Evolutionary conservation across 1,284 basidiomycete species (phyloP).

Genomic region (Amylostereum areolatum): DNA sequence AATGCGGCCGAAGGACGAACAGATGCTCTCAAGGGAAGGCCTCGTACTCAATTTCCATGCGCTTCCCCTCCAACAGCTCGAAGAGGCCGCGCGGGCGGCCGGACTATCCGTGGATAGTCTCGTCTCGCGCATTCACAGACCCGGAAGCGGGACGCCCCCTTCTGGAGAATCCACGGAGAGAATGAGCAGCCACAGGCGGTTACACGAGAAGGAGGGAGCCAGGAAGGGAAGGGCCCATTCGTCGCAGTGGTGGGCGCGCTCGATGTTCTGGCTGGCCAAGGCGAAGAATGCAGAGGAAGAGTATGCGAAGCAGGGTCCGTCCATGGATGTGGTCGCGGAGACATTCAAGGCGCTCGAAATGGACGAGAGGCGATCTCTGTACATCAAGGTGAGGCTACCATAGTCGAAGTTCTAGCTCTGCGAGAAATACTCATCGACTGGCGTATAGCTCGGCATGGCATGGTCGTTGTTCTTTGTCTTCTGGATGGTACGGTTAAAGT

Average conservation of each 20-base stretch:
- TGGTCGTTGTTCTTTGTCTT: slow-evolving; percentile 48
- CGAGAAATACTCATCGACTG: neutral
- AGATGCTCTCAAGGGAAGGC: slow-evolving; percentile 34
- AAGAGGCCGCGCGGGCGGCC: slow-evolving; percentile 56
- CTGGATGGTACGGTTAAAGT: slow-evolving; percentile 40
- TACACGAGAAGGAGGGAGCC: neutral
- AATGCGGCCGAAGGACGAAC: neutral
- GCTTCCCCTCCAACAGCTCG: slow-evolving; percentile 43
- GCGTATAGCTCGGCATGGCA: slow-evolving; percentile 31
- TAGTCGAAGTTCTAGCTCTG: neutral
- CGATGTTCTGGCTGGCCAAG: slow-evolving; percentile 18
- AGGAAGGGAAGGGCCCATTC: too few relatives aligned
- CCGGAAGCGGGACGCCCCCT: neutral
- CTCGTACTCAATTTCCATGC: slow-evolving; percentile 50
- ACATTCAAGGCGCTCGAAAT: slow-evolving; percentile 6
- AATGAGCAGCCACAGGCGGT: neutral
- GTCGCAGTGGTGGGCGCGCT: slow-evolving; percentile 7
- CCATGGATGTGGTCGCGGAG: neutral
- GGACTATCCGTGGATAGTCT: slow-evolving; percentile 51
- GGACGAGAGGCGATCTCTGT: slow-evolving; percentile 13
- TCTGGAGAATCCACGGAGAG: neutral
- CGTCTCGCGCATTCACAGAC: slow-evolving; percentile 14
- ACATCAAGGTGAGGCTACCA: slow-evolving; percentile 33
- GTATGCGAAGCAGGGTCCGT: neutral
- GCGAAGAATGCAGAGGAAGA: slow-evolving; percentile 21